These are phyloP conservation scores for Evernia prunastri DNA, from an alignment of 495 filamentous ascomycete species.

Conservation along the genomic window DNA sequence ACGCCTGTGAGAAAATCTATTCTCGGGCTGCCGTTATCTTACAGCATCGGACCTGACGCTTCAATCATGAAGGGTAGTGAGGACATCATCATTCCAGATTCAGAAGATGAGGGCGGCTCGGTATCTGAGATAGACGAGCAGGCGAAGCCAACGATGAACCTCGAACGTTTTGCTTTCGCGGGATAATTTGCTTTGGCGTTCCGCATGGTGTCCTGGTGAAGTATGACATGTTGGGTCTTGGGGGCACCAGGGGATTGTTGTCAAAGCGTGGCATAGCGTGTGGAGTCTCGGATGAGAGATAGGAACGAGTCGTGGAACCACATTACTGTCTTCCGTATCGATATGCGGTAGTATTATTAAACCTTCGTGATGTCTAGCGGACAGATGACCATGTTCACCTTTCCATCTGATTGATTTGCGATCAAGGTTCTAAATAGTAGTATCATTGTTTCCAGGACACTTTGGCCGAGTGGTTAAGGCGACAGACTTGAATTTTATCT, in stretches of 20 bases:
- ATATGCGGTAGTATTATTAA: not conserved
- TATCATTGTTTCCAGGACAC: not conserved
- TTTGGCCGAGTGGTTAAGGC: slow-evolving; percentile 34
- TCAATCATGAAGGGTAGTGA: slow-evolving; percentile 56
- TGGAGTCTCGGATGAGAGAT: slow-evolving; percentile 1
- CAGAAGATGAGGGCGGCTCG: slow-evolving; percentile 44
- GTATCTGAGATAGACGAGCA: slow-evolving; percentile 5
- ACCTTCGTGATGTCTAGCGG: not conserved
- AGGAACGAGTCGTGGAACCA: not conserved
- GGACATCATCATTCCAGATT: slow-evolving; percentile 65
- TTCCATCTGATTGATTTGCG: not conserved
- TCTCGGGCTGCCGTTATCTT: not conserved
- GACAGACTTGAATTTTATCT: slow-evolving; percentile 29
- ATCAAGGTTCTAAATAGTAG: not conserved
- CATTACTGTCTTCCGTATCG: not conserved
- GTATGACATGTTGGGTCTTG: not conserved
- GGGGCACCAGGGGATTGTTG: not conserved
- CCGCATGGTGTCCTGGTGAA: not conserved
- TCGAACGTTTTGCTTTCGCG: slow-evolving; percentile 23
- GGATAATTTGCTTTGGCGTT: slow-evolving; percentile 6
- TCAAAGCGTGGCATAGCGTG: slow-evolving; percentile 4
- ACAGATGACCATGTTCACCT: not conserved
- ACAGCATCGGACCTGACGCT: slow-evolving; percentile 14
- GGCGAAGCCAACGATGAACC: slow-evolving; percentile 8
- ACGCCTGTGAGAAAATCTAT: not conserved